phyloP scores from a whole-genome alignment of 2,329 filamentous ascomycete species.

The Ramularia collo-cygni region DNA sequence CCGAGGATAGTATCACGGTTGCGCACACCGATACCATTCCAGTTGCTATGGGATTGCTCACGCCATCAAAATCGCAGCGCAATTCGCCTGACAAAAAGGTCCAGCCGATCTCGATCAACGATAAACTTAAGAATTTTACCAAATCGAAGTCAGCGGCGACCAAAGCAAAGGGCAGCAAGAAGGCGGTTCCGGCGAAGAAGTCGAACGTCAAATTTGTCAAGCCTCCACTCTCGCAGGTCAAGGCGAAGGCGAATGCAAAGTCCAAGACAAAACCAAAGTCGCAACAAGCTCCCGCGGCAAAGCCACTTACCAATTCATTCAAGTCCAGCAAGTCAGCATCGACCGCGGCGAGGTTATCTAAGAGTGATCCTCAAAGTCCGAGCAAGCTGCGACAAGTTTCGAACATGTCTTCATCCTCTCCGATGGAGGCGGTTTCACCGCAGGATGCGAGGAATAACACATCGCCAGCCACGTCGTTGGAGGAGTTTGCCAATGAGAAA shows the following conservation, averaged over 20 bases:
- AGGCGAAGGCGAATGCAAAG: conserved; percentile 10
- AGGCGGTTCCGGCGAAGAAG: conserved; percentile 12
- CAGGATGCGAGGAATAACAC: conserved; percentile 20
- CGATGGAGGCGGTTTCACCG: conserved; percentile 20
- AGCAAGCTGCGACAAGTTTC: conserved; percentile 26
- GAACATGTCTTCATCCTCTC: conserved; percentile 12
- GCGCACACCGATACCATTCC: conserved; percentile 2
- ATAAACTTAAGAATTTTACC: conserved; percentile 14
- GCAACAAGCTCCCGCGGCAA: conserved; percentile 1
- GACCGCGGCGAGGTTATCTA: conserved; percentile 12
- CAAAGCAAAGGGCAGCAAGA: conserved; percentile 10
- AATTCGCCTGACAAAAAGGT: conserved; percentile 20
- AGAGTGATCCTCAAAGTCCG: conserved; percentile 11
- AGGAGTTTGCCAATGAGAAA: not conserved
- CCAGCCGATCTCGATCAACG: conserved; percentile 13
- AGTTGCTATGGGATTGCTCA: conserved; percentile 21
- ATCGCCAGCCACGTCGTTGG: conserved; percentile 7
- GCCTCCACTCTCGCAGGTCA: conserved; percentile 13
- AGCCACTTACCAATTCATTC: conserved; percentile 20
- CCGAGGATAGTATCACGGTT: conserved; percentile 21
- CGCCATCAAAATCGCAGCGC: conserved; percentile 28
- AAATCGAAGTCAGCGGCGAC: conserved; percentile 12
- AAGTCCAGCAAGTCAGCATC: conserved; percentile 20
- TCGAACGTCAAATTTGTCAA: conserved; percentile 23
- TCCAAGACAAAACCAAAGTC: conserved; percentile 6